Base-by-base conservation (phyloP, 1,284 basidiomycete species). In the Xerocomus amazonicus region DNA sequence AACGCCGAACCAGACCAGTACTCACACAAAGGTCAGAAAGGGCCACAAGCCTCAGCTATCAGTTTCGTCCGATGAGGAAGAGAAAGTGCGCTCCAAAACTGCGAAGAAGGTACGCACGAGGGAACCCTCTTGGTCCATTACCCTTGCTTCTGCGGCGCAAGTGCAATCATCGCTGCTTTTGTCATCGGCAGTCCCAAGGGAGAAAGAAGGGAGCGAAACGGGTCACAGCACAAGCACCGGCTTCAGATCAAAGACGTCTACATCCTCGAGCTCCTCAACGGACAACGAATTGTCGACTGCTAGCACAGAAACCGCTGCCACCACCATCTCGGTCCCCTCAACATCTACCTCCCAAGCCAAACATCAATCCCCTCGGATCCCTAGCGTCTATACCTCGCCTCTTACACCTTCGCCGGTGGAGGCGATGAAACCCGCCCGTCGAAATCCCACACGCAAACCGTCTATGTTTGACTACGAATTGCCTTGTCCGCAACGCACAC, bases 21-120 rank as follows among this genome's bases (percentile, higher is more conserved):
- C 46, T 4, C 44, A 60, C 26, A 43, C 43, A 58, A 64, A 69
- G 49, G 10, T 58, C 28, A 51, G 62, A 40, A 65, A 70, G 48
- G 56, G 60, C 16, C 62, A 70, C 38, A 57, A 57, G 45, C 65
- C 60, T 45, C 63, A 67, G 31, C 66, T 71, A 9, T 78, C 73
- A 41, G 73, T 80, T 16, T 85, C 84, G 16, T 86, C 84, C 23
- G 87, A 90, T 57, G 87, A 90, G 56, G 87, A 90, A 62, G 86
- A 90, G 69, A 83, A 81, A 61, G 59, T 76, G 37, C 76, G 83
- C 37, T 74, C 71, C 48, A 74, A 73, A 56, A 73, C 73, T 40
- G 80, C 75, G 38, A 89, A 89, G 74, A 85, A 84, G 65, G 69
- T 76, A 47, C 76, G 80, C 51, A 77, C 73, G 34, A 52, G 50